Percentiles rank a stretch among this genome's conserved stretches.
Evolutionary conservation across 2,329 filamentous ascomycete genomes (phyloP).

Genomic region (Penicillium sp.): DNA sequence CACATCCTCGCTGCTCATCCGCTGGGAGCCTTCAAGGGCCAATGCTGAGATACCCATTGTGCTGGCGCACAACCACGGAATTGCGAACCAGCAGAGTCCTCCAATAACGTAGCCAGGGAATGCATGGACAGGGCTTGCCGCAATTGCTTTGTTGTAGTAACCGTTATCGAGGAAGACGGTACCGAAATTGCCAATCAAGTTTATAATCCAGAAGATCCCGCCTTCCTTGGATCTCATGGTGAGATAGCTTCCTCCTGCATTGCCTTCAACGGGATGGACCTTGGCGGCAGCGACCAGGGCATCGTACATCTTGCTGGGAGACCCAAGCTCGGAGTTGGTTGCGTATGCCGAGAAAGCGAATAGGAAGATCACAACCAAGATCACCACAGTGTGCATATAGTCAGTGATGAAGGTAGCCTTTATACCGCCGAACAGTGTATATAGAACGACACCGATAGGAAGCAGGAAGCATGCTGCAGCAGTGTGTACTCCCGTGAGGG

Average conservation of each 20-base stretch:
- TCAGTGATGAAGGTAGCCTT: constrained; percentile 88
- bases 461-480: constrained; percentile 83
- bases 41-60: constrained; percentile 85
- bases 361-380: constrained; percentile 79
- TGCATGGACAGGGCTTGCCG: constrained; percentile 81
- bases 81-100: constrained; percentile 88
- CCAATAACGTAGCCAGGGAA: constrained; percentile 88
- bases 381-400: constrained; percentile 78
- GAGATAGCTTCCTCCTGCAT: constrained; percentile 78
- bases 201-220: constrained; percentile 89
- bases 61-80: constrained; percentile 86
- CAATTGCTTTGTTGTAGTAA: constrained; percentile 94
- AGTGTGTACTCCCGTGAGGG: constrained; percentile 74
- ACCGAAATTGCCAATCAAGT: constrained; percentile 67
- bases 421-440: constrained; percentile 76
- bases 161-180: constrained; percentile 85
- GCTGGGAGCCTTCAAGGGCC: constrained; percentile 74
- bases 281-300: constrained; percentile 70
- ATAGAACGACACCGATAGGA: constrained; percentile 78
- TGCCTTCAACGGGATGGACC: constrained; percentile 76
- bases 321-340: constrained; percentile 72
- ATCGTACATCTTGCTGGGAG: constrained; percentile 77
- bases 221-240: constrained; percentile 84
- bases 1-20: constrained; percentile 75
- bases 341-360: constrained; percentile 84